phyloP scores from a whole-genome alignment of 2,329 filamentous ascomycete species.

The Fonsecaea erecta region DNA sequence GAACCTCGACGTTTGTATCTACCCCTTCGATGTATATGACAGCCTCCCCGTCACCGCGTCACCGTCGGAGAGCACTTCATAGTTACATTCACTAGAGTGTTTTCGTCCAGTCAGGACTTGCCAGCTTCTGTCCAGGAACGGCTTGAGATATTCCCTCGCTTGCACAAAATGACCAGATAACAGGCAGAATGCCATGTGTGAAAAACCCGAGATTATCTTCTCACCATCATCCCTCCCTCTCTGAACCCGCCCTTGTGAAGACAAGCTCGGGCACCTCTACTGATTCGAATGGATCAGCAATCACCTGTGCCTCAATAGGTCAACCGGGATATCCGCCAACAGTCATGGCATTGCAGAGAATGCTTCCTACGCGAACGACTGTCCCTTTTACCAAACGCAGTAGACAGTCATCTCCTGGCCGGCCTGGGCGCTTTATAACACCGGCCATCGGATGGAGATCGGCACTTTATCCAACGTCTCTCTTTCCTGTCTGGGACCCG shows the following conservation, averaged over 20 bases:
- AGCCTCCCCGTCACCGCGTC: not conserved
- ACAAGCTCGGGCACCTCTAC: not conserved
- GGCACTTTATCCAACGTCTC: conserved; percentile 1
- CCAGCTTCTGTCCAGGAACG: not conserved
- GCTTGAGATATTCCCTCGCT: not conserved
- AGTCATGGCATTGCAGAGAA: not conserved
- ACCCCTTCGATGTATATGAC: not conserved
- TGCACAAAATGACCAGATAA: not conserved
- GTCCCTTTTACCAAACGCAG: not conserved
- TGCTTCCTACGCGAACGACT: not conserved
- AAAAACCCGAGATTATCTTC: not conserved
- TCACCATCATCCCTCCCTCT: not conserved
- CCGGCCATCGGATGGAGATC: not conserved
- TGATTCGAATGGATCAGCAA: not conserved
- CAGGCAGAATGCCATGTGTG: not conserved
- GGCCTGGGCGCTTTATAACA: not conserved
- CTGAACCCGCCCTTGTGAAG: not conserved
- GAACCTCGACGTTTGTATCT: not conserved
- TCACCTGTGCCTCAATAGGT: not conserved
- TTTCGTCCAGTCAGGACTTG: not conserved
- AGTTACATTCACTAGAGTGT: too few relatives aligned
- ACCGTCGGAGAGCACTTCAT: not conserved
- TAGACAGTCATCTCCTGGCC: not conserved
- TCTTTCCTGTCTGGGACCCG: conserved; percentile 7
- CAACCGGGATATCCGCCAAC: not conserved